Evolutionary conservation across 2,329 filamentous ascomycete genomes (phyloP).

Genomic region (Scedosporium dehoogii): DNA sequence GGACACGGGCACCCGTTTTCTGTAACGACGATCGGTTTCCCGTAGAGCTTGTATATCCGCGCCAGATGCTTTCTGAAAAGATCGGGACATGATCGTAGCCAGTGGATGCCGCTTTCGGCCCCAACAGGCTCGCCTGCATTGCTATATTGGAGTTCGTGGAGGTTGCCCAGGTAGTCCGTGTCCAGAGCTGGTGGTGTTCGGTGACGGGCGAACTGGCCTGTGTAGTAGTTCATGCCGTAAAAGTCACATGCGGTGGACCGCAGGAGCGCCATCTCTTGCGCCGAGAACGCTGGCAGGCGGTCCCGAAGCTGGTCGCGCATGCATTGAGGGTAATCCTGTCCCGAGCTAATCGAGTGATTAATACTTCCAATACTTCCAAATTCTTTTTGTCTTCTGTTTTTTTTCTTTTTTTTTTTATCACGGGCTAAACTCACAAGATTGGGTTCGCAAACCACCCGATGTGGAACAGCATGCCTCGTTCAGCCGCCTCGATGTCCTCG

Average conservation of each 20-base stretch:
- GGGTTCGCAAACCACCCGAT: conserved; percentile 30
- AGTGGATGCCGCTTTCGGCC: conserved; percentile 21
- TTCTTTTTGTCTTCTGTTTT: too few species aligned
- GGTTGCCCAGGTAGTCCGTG: conserved; percentile 23
- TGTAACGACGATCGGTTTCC: conserved; percentile 19
- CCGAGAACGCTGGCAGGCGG: conserved; percentile 20
- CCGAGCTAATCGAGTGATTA: conserved; percentile 12
- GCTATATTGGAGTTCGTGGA: conserved; percentile 22
- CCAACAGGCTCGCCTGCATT: conserved; percentile 19
- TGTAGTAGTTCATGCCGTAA: conserved; percentile 32
- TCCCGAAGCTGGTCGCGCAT: conserved; percentile 24
- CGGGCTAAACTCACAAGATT: conserved; percentile 20
- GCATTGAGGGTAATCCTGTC: conserved; percentile 22
- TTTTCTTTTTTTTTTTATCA: too few species aligned
- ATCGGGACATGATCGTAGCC: conserved; percentile 21
- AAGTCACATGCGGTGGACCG: conserved; percentile 19
- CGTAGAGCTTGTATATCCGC: conserved; percentile 16
- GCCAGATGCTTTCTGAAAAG: conserved; percentile 20
- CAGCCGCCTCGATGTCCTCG: conserved; percentile 19
- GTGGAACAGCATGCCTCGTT: conserved; percentile 25
- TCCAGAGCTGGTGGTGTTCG: conserved; percentile 13
- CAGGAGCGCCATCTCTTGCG: conserved; percentile 16
- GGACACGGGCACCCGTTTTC: conserved; percentile 26
- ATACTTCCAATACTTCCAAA: too few species aligned
- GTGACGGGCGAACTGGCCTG: conserved; percentile 23